Evolutionary conservation across 305 asterid species (phyloP).

Genomic region (Withania somnifera): DNA sequence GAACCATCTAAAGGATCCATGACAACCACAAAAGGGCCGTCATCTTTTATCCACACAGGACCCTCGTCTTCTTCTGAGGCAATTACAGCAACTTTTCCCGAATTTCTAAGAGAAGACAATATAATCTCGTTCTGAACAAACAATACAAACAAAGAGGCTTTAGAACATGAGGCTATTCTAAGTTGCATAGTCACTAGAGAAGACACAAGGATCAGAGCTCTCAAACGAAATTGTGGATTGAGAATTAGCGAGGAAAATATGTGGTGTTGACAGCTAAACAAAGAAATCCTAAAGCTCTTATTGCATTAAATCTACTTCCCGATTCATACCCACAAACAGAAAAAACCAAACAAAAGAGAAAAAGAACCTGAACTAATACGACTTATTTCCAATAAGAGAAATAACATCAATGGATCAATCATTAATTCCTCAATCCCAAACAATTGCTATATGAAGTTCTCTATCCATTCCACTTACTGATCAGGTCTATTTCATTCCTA

Average conservation of each 20-base stretch:
- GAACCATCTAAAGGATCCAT: slow-evolving; percentile 88
- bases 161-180: not conserved
- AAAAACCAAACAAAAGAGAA: not conserved
- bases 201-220: not conserved
- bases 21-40: slow-evolving; percentile 51
- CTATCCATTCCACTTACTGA: not conserved
- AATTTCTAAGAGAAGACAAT: slow-evolving; percentile 53
- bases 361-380: too few relatives aligned
- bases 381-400: too few relatives aligned
- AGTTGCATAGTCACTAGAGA: not conserved
- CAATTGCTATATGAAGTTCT: not conserved
- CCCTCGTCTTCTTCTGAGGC: slow-evolving; percentile 91
- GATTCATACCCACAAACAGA: not conserved
- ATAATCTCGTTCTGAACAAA: slow-evolving; percentile 65
- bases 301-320: not conserved
- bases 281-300: not conserved
- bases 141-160: not conserved
- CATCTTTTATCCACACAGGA: slow-evolving; percentile 81
- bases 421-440: not conserved
- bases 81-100: slow-evolving; percentile 86
- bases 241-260: not conserved
- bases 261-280: too few relatives aligned
- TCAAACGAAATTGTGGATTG: not conserved
- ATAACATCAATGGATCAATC: too few relatives aligned
- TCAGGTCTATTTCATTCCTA: not conserved